These are phyloP conservation scores for Musa acuminata DNA, from an alignment of 176 grass and related monocot genomes.

Conservation along the genomic window DNA sequence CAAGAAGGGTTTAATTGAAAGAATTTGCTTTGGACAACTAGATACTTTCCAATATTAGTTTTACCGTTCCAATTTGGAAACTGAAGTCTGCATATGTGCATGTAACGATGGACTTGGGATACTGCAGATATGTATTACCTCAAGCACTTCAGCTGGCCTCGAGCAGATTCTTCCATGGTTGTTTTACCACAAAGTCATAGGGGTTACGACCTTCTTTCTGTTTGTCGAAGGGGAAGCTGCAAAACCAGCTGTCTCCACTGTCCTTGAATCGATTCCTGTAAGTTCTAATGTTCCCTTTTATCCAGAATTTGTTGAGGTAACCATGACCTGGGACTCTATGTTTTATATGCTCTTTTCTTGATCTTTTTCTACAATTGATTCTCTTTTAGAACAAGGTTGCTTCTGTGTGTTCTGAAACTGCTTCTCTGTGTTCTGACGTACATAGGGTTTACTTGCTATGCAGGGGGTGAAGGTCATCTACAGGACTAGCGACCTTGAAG, in stretches of 20 bases:
- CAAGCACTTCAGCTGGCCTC: slow-evolving; percentile 74
- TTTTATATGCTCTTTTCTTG: background rate
- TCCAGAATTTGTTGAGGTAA: background rate
- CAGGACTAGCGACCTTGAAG: slow-evolving; percentile 88
- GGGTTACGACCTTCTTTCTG: slow-evolving; percentile 81
- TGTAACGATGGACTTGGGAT: slow-evolving; percentile 1
- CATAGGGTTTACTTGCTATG: slow-evolving; percentile 5
- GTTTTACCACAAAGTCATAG: slow-evolving; percentile 96
- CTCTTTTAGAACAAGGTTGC: background rate
- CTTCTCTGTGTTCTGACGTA: background rate
- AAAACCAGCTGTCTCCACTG: slow-evolving; percentile 70
- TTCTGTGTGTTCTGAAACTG: too few relatives aligned
- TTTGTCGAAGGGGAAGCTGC: slow-evolving; percentile 97
- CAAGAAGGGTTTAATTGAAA: background rate
- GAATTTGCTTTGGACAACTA: background rate
- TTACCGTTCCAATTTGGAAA: background rate
- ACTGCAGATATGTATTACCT: slow-evolving; percentile 79
- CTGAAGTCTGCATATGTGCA: background rate
- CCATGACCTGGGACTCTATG: background rate
- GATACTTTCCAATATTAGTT: background rate
- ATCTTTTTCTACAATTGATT: background rate
- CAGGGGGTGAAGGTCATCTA: slow-evolving; percentile 95
- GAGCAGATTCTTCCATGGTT: slow-evolving; percentile 99
- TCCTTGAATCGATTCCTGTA: slow-evolving; percentile 91
- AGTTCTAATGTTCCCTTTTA: slow-evolving; percentile 7